phyloP scores from a whole-genome alignment of 2,329 filamentous ascomycete genomes.

The Cercospora sp. region DNA sequence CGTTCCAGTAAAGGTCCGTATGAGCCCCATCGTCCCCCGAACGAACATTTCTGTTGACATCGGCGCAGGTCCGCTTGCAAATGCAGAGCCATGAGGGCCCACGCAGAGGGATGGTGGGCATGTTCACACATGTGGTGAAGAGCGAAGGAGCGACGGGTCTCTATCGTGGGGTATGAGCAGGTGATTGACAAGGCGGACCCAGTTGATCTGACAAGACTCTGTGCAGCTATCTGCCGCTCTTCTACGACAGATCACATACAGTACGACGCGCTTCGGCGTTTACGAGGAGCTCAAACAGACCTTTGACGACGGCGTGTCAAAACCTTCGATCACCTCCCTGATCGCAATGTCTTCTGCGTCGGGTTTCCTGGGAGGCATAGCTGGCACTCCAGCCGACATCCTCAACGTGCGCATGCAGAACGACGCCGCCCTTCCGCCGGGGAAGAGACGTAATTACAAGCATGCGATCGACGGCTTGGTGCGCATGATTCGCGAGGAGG shows the following conservation, averaged over 20 bases:
- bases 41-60: constrained; percentile 24
- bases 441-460: constrained; percentile 80
- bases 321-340: constrained; percentile 68
- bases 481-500: constrained; percentile 86
- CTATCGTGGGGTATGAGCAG: constrained; percentile 70
- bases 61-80: constrained; percentile 74
- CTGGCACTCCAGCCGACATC: constrained; percentile 92
- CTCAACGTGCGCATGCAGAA: constrained; percentile 99
- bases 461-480: constrained; percentile 83
- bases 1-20: constrained; percentile 48
- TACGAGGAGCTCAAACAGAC: constrained; percentile 89
- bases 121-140: constrained; percentile 77
- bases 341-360: constrained; percentile 79
- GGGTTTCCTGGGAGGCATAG: constrained; percentile 83
- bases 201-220: constrained; percentile 7
- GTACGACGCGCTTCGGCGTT: constrained; percentile 91
- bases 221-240: constrained; percentile 78
- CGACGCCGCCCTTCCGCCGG: constrained; percentile 72
- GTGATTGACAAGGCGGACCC: not conserved
- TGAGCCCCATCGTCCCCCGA: not conserved
- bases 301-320: constrained; percentile 53
- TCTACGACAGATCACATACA: constrained; percentile 89
- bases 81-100: constrained; percentile 74
- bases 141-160: constrained; percentile 75
- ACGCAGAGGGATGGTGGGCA: constrained; percentile 75